Base-by-base conservation (phyloP, 1,139 yeast species). In the Keqinozyma sinolaborantium region DNA sequence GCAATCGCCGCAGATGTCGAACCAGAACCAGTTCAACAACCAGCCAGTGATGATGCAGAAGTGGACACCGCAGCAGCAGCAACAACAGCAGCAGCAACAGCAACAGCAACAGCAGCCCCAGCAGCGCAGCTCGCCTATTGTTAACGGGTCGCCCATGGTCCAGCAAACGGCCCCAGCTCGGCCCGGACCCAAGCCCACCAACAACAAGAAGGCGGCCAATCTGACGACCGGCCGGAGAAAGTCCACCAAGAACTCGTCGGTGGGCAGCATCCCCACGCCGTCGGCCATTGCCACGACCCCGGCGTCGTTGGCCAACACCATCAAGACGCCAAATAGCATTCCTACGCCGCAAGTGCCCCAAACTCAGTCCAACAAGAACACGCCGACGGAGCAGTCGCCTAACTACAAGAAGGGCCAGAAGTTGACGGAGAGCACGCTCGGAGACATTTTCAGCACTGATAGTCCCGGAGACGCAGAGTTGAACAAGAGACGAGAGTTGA, bases 401-500 rank as follows among this genome's bases (percentile, higher is more conserved):
- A 56, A 46, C 34, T 56, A 54, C 30, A 45, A 30, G 2, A 42
- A 31, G 23, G 40, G 43, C n/a, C 47, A 42, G 16, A 40, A 38
- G 24, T 34, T 44, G 25, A 40, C 38, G 29, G 50, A 52, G 26
- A 50, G 53, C 26, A 51, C 58, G 3, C 46, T 51, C 20, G 54
- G 51, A 16, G 61, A 56, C 32, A 48, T 56, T 23, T 56, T 56
- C 35, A 44, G 43, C 29, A 23, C 28, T 13, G 30, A 33, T 27
- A 24, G 34, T 18, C 20, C 35, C 3, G 40, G 32, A 19, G 72
- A 68, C 41, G 45, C 58, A 10, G 63, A 59, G 34, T 54, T 63
- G 37, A 58, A 63, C 23, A 66, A 58, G 39, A 54, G 82, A 34
- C 60, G 76, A 31, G 76, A 70, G 30, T 58, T 75, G 32, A 69